Base-by-base conservation (phyloP, 129 eudicot genomes). In the Artemisia tridentata region DNA sequence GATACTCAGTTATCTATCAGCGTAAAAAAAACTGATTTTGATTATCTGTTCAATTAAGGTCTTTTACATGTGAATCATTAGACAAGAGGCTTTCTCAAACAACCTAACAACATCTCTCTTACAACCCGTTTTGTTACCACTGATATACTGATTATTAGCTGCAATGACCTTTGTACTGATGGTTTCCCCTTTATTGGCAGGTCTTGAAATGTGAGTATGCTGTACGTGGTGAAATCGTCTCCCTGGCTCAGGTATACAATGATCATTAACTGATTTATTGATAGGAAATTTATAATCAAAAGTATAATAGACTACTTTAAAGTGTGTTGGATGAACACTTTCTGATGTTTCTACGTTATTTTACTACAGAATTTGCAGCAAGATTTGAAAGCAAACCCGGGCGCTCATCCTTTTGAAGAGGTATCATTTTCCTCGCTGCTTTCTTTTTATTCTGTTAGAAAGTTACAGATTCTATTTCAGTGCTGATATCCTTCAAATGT, bases 171-270 rank as follows among this genome's bases (percentile, higher is more conserved):
- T 17, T 61, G 58, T 70, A 55, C 27, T 80, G 2, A 55, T 48
- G 19, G 10, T 56, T 59, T 41, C 9, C 66, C 46, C 57, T 78
- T 65, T 14, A 48, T 69, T 74, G 61, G 29, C 86, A 95, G 99
- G 99, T 95, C 6, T 77, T 95, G 85, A 81, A 90, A 82, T 95
- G 99, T 73, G 96, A 95, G 66, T 90, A 95, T 80, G 99, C 99
- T 77, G 99, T 95, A 56, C 97, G 99, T 69, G 99, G 99, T 67
- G 99, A 88, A 76, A 95, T 95, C 19, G 99, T 95, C 57, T 74
- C 79, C 16, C 77, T 90, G 65, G 99, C 99, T 50, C 97, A 90
- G 99, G 99, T 90, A 82, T 34, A 2, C 6, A 65, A 29, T 29
- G 34, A 29, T 29, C 34, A 4, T 29, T 29, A 29, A 29, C 34